phyloP scores from a whole-genome alignment of 768 basidiomycete species.

The Lactarius pseudohatsudake region DNA sequence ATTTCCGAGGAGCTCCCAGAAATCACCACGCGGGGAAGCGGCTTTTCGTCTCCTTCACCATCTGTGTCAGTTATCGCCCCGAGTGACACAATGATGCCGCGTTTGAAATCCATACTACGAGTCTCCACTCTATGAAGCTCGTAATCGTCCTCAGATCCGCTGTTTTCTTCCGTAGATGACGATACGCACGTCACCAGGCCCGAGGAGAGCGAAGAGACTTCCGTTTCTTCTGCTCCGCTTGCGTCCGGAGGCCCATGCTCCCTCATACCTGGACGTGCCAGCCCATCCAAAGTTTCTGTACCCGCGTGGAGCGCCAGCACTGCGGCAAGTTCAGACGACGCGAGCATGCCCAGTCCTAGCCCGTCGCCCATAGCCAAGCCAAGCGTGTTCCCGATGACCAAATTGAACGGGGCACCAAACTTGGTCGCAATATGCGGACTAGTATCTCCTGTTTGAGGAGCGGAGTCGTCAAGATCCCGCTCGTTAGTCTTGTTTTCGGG shows the following conservation, averaged over 20 bases:
- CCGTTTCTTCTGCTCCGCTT: constrained; percentile 2
- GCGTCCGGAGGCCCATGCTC: not conserved
- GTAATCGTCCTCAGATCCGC: constrained; percentile 19
- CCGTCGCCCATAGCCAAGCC: constrained; percentile 6
- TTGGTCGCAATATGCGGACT: not conserved
- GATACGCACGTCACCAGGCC: constrained; percentile 10
- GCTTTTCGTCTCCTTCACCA: constrained; percentile 12
- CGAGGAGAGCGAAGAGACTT: constrained; percentile 9
- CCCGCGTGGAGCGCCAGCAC: constrained; percentile 10
- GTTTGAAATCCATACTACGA: constrained; percentile 15
- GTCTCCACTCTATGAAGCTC: constrained; percentile 14
- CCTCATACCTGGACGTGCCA: not conserved
- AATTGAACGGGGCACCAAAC: no score
- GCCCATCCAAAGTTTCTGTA: not conserved
- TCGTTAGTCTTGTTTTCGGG: not conserved
- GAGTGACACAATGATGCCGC: constrained; percentile 18
- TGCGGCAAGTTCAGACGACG: constrained; percentile 18
- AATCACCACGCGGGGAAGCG: constrained; percentile 23
- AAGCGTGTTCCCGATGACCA: constrained; percentile 4
- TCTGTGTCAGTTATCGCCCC: constrained; percentile 2
- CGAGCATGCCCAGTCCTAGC: constrained; percentile 1
- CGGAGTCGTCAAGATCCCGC: not conserved
- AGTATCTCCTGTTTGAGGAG: not conserved
- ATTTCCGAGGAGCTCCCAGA: constrained; percentile 20
- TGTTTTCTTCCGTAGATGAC: constrained; percentile 13